Evolutionary conservation across 176 grass and related monocot species (phyloP).

Genomic region (Tillandsia leiboldiana): DNA sequence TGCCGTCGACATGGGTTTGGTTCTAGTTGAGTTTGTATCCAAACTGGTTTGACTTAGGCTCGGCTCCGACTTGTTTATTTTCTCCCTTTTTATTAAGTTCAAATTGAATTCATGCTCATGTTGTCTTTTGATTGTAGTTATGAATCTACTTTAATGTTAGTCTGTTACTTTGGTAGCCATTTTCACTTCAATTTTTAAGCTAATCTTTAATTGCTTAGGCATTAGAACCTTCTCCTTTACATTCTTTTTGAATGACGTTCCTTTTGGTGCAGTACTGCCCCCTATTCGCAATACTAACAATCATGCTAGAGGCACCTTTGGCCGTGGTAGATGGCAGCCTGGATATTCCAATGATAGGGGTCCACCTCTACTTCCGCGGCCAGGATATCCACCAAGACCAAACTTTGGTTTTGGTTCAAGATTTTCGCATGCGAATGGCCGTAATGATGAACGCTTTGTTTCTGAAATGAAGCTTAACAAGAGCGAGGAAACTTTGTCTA

Average conservation of each 20-base stretch:
- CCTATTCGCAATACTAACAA: constrained; percentile 54
- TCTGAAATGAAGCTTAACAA: constrained; percentile 98
- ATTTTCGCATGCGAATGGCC: constrained; percentile 63
- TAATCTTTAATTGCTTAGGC: background rate
- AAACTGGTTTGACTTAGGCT: background rate
- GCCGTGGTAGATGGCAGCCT: constrained; percentile 34
- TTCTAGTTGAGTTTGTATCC: no score
- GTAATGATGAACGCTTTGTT: constrained; percentile 80
- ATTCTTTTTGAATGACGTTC: background rate
- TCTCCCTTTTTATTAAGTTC: background rate
- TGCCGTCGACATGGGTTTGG: no score
- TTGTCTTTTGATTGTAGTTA: background rate
- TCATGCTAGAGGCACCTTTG: constrained; percentile 59
- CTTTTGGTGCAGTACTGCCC: constrained; percentile 56
- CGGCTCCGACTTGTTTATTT: background rate
- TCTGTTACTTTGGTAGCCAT: background rate
- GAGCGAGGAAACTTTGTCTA: constrained; percentile 94
- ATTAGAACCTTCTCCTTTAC: background rate
- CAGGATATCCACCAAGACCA: constrained; percentile 59
- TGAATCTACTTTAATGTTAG: background rate
- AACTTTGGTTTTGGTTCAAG: constrained; percentile 56
- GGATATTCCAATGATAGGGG: constrained; percentile 47
- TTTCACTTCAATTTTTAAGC: background rate
- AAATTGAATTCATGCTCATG: background rate
- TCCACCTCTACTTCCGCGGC: constrained; percentile 76